Conservation (phyloP, 2,329 filamentous ascomycete genomes). For the Monosporascus sp. region DNA sequence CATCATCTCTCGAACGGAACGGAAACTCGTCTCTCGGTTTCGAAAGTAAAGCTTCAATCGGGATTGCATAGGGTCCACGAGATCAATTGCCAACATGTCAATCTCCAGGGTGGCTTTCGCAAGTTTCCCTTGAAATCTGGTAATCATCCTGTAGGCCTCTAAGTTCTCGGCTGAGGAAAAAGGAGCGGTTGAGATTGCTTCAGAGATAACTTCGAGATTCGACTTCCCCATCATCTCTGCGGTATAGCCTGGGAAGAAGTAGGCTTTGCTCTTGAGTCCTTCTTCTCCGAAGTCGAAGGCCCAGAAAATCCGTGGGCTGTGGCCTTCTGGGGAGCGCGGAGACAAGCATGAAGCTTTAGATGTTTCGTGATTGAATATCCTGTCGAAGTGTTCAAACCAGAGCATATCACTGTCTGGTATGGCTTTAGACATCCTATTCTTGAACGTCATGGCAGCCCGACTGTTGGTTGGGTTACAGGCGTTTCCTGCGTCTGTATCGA, state of each 20-base stretch:
- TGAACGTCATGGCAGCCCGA: no score
- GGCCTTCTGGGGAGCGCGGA: no score
- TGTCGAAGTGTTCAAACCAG: no score
- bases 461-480: no score
- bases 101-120: conserved; percentile 4
- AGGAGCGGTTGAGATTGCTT: neutral
- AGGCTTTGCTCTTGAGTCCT: neutral
- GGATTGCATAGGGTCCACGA: conserved; percentile 19
- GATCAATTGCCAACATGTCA: conserved; percentile 30
- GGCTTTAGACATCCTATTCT: no score
- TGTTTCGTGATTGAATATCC: no score
- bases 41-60: conserved; percentile 35
- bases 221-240: no score
- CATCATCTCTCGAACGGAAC: conserved; percentile 20
- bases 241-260: neutral
- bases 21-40: conserved; percentile 23
- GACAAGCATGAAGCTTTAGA: no score
- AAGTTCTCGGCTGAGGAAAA: neutral
- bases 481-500: no score
- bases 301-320: no score
- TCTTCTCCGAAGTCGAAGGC: neutral
- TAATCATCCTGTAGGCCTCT: neutral
- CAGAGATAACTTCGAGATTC: neutral
- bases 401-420: no score
- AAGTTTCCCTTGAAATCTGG: conserved; percentile 2